These are phyloP conservation scores for Coniochaeta sp. DNA, from an alignment of 2,329 filamentous ascomycete genomes.

Conservation along the genomic window DNA sequence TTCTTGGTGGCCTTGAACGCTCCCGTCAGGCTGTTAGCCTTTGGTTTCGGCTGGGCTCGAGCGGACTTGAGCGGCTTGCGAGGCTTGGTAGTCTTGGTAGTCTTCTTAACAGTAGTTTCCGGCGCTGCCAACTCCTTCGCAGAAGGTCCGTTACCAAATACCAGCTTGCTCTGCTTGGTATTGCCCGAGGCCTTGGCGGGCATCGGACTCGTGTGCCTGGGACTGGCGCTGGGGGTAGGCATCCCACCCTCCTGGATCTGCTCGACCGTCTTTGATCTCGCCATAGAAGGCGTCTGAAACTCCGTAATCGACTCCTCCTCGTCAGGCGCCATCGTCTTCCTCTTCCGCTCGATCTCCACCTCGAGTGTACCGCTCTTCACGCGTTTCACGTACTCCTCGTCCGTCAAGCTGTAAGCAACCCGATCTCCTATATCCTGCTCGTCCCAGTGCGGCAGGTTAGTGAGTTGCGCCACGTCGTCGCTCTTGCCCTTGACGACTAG, in stretches of 20 bases:
- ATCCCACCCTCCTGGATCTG: slow-evolving; percentile 39
- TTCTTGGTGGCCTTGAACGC: slow-evolving; percentile 38
- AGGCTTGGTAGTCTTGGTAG: slow-evolving; percentile 15
- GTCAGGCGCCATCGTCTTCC: slow-evolving; percentile 15
- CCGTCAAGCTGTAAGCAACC: slow-evolving; percentile 31
- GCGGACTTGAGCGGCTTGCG: slow-evolving; percentile 23
- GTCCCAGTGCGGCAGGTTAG: slow-evolving; percentile 55
- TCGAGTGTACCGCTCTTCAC: slow-evolving; percentile 26
- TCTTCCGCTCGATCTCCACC: slow-evolving; percentile 34
- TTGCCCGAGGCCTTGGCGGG: slow-evolving; percentile 31
- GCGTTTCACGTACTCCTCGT: slow-evolving; percentile 34
- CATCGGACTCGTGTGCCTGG: slow-evolving; percentile 34
- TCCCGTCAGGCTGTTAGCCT: slow-evolving; percentile 28
- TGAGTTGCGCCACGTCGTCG: slow-evolving; percentile 76
- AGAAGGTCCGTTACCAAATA: slow-evolving; percentile 25
- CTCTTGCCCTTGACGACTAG: slow-evolving; percentile 80
- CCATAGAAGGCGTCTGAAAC: slow-evolving; percentile 14
- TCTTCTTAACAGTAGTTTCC: not conserved
- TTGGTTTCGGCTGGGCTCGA: slow-evolving; percentile 26
- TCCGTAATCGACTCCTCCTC: not conserved
- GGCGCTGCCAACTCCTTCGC: slow-evolving; percentile 14
- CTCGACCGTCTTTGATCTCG: slow-evolving; percentile 31
- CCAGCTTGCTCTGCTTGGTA: slow-evolving; percentile 45
- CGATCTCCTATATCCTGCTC: slow-evolving; percentile 44
- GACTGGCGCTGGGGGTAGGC: slow-evolving; percentile 51